phyloP scores from a whole-genome alignment of 2,329 filamentous ascomycete species.

The Seiridium cupressi region DNA sequence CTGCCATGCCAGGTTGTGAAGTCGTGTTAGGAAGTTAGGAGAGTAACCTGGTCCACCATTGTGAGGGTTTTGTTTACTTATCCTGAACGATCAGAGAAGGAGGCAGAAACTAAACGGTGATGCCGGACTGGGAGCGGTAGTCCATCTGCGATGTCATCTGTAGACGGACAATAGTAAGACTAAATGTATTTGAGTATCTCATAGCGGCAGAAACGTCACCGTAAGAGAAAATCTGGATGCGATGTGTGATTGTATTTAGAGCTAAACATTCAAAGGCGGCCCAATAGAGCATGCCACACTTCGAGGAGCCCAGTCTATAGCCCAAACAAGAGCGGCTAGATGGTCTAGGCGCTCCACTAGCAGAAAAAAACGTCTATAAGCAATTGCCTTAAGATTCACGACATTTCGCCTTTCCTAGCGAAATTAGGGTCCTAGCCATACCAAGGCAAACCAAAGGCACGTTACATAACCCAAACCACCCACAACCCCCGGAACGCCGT shows the following conservation, averaged over 20 bases:
- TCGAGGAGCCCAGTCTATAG: not conserved
- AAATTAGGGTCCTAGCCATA: not conserved
- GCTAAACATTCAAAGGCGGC: not conserved
- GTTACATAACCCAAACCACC: not conserved
- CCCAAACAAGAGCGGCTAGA: not conserved
- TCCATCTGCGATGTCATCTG: too few species aligned
- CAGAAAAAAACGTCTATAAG: slow-evolving; percentile 1
- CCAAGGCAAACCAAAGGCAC: not conserved
- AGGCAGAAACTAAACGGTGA: too few species aligned
- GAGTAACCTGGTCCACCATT: too few species aligned
- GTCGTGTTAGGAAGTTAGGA: too few species aligned
- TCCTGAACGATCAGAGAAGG: too few species aligned
- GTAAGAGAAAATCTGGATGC: not conserved
- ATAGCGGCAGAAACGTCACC: not conserved
- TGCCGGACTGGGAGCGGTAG: too few species aligned
- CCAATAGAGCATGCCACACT: not conserved
- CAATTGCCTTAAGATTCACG: not conserved
- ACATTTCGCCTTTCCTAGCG: not conserved
- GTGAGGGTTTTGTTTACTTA: too few species aligned
- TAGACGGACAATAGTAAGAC: too few species aligned
- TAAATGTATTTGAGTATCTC: too few species aligned
- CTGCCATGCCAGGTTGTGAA: too few species aligned
- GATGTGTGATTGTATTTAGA: not conserved
- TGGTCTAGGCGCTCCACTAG: not conserved
- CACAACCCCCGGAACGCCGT: slow-evolving; percentile 27